A percentile compares a stretch with the other conserved stretches of the same genome.
These are phyloP conservation scores for Ceratocystis alfenasii DNA, from an alignment of 2,329 filamentous ascomycete species.

Conservation along the genomic window DNA sequence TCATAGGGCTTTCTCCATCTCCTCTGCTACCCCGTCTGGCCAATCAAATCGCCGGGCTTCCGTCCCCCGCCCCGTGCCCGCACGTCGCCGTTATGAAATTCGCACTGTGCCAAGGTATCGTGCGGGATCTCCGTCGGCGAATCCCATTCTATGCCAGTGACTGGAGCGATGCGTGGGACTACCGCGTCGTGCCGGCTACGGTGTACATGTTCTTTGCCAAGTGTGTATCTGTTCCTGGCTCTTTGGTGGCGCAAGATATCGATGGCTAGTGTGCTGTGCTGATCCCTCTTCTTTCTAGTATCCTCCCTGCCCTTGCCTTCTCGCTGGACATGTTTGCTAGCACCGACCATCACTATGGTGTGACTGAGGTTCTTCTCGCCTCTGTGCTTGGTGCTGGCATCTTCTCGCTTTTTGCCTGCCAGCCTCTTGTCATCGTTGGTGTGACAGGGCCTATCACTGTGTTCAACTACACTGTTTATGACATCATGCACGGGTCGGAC, in stretches of 20 bases:
- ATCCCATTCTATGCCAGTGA: constrained; percentile 70
- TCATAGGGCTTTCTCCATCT: not conserved
- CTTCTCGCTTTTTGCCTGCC: constrained; percentile 66
- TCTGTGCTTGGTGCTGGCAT: constrained; percentile 74
- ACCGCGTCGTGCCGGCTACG: constrained; percentile 74
- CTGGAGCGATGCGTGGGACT: constrained; percentile 81
- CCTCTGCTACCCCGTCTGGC: not conserved
- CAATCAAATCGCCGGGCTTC: not conserved
- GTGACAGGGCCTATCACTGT: constrained; percentile 87
- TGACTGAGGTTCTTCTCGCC: constrained; percentile 80
- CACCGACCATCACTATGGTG: constrained; percentile 71
- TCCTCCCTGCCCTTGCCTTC: constrained; percentile 76
- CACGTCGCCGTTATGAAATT: not conserved
- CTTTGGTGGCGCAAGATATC: not conserved
- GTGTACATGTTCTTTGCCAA: constrained; percentile 95
- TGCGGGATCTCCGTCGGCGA: constrained; percentile 62
- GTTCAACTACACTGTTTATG: constrained; percentile 88
- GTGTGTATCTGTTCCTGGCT: constrained; percentile 34
- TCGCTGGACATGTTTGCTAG: constrained; percentile 89
- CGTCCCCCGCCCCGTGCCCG: not conserved
- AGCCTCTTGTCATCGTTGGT: constrained; percentile 81
- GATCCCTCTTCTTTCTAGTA: constrained; percentile 39
- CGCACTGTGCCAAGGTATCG: constrained; percentile 60
- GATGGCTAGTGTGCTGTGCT: not conserved
- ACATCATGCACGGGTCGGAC: constrained; percentile 66